Conservation (phyloP, 768 basidiomycete genomes). For the Boletus pseudo-olivaceus region DNA sequence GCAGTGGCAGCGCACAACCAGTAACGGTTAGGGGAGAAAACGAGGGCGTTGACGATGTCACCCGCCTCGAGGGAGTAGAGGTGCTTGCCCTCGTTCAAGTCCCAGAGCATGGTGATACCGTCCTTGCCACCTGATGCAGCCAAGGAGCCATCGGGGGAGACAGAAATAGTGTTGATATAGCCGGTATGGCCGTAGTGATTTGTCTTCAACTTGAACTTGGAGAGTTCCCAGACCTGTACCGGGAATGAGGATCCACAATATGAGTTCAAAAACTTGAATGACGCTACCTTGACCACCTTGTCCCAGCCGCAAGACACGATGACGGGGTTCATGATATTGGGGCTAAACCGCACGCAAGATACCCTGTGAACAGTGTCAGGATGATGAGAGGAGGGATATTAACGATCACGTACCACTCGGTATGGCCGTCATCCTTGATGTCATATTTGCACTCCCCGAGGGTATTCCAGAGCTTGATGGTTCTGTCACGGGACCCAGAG, state of each 20-base stretch:
- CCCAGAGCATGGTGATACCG: conserved; percentile 99
- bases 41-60: conserved; percentile 97
- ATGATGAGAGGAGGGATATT: background rate
- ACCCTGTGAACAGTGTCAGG: conserved; percentile 55
- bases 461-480: conserved; percentile 99
- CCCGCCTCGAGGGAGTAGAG: conserved; percentile 99
- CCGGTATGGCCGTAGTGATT: conserved; percentile 99
- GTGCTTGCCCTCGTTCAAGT: conserved; percentile 99
- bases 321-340: conserved; percentile 94
- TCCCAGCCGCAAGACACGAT: conserved; percentile 99
- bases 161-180: conserved; percentile 98
- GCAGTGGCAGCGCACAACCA: conserved; percentile 99
- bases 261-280: conserved; percentile 1
- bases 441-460: conserved; percentile 99
- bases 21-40: conserved; percentile 99
- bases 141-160: conserved; percentile 97
- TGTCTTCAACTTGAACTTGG: conserved; percentile 99
- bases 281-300: conserved; percentile 96
- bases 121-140: conserved; percentile 99
- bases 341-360: conserved; percentile 98
- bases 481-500: conserved; percentile 92
- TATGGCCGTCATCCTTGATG: conserved; percentile 98
- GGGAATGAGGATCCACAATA: conserved; percentile 19
- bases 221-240: conserved; percentile 96
- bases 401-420: conserved; percentile 68